phyloP scores from a whole-genome alignment of 306 rosid species.

The Trifolium fragiferum region DNA sequence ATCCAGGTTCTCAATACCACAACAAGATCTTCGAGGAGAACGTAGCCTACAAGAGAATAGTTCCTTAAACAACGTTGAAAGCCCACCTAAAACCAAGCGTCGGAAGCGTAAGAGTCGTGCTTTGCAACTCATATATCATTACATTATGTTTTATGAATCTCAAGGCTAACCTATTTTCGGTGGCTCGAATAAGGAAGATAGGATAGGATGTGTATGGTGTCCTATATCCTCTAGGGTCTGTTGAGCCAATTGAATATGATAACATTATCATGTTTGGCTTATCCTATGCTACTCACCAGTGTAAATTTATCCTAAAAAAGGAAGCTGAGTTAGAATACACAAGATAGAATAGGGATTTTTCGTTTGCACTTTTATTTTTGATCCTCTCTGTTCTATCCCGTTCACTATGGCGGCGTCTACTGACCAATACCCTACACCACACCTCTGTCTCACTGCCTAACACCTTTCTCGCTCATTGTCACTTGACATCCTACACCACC shows the following conservation, averaged over 20 bases:
- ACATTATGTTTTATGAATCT: constrained; percentile 26
- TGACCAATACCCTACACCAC: not conserved
- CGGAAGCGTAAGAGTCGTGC: constrained; percentile 63
- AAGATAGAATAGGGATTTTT: constrained; percentile 4
- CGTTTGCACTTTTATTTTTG: not conserved
- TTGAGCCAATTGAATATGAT: not conserved
- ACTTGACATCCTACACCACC: not conserved
- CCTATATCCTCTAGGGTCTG: not conserved
- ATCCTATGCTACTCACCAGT: constrained; percentile 2
- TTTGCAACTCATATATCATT: constrained; percentile 26
- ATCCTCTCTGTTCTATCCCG: not conserved
- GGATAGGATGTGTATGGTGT: not conserved
- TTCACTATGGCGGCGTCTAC: not conserved
- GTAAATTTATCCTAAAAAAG: not conserved
- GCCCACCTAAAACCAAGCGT: constrained; percentile 61
- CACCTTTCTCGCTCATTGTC: not conserved
- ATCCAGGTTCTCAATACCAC: constrained; percentile 41
- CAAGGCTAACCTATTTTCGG: not conserved
- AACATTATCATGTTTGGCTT: not conserved
- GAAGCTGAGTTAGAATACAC: not conserved
- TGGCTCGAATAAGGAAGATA: not conserved
- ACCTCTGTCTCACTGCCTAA: not conserved
- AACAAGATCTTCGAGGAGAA: constrained; percentile 37
- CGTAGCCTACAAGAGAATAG: constrained; percentile 37
- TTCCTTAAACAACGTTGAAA: constrained; percentile 34